These are phyloP conservation scores for Lentinula novae-zelandiae DNA, from an alignment of 1,284 basidiomycete genomes.

Conservation along the genomic window DNA sequence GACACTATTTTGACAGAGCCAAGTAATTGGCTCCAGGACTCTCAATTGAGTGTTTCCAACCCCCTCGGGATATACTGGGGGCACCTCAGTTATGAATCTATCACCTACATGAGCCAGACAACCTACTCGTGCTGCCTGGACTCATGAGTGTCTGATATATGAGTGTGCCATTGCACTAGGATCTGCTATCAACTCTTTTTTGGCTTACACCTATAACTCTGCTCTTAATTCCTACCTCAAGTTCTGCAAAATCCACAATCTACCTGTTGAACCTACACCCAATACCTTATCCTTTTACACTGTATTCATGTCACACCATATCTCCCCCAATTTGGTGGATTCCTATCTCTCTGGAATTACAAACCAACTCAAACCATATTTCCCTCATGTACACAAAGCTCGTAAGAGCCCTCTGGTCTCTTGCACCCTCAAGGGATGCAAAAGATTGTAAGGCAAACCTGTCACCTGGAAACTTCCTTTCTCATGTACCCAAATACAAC, in stretches of 20 bases:
- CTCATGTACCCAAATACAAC: too few relatives aligned
- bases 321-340: slow-evolving; percentile 20
- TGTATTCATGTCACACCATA: slow-evolving; percentile 24
- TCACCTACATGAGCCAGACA: slow-evolving; percentile 9
- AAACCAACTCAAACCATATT: slow-evolving; percentile 22
- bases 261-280: slow-evolving; percentile 27
- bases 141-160: slow-evolving; percentile 17
- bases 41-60: neutral
- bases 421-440: slow-evolving; percentile 16
- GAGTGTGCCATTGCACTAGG: slow-evolving; percentile 9
- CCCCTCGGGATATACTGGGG: neutral
- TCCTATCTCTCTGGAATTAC: slow-evolving; percentile 28
- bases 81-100: neutral
- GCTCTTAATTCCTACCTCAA: slow-evolving; percentile 25
- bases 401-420: slow-evolving; percentile 17
- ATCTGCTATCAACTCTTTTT: slow-evolving; percentile 15
- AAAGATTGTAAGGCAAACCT: neutral
- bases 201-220: slow-evolving; percentile 20
- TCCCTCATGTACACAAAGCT: slow-evolving; percentile 15
- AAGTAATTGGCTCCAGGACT: neutral
- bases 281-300: slow-evolving; percentile 25
- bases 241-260: slow-evolving; percentile 26
- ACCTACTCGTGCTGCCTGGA: slow-evolving; percentile 18
- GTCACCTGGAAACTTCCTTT: neutral
- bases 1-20: neutral